These are phyloP conservation scores for button mushroom (Agaricus bisporus) DNA, from an alignment of 768 basidiomycete species.

Conservation along the genomic window DNA sequence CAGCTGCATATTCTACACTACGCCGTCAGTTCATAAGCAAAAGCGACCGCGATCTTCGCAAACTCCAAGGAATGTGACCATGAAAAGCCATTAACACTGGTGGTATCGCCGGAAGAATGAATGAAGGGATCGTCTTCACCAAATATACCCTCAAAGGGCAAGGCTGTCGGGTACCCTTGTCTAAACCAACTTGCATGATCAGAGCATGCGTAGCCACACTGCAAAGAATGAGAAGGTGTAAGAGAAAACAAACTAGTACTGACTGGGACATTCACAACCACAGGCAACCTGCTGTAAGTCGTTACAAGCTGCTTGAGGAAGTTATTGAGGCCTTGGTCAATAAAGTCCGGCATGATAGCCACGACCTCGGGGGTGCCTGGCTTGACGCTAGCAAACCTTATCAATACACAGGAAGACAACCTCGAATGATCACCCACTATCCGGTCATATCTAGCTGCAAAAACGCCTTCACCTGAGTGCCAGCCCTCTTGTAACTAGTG, in stretches of 20 bases:
- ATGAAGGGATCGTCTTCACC: constrained; percentile 37
- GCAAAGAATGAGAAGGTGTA: neutral
- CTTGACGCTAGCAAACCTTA: constrained; percentile 32
- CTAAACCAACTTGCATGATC: constrained; percentile 44
- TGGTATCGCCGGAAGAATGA: constrained; percentile 40
- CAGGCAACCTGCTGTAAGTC: constrained; percentile 29
- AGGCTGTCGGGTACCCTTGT: constrained; percentile 31
- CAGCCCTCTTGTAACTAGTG: constrained; percentile 37
- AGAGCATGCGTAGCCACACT: constrained; percentile 38
- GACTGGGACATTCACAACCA: constrained; percentile 31
- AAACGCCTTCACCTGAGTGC: constrained; percentile 43
- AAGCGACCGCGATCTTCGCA: constrained; percentile 53
- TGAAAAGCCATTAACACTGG: constrained; percentile 39
- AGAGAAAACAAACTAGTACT: constrained; percentile 10
- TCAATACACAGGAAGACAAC: neutral
- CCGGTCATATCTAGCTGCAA: constrained; percentile 38
- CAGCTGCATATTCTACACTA: constrained; percentile 8
- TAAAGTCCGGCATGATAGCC: constrained; percentile 33
- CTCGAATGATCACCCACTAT: constrained; percentile 20
- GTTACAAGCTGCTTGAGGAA: constrained; percentile 37
- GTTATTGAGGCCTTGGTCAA: constrained; percentile 33
- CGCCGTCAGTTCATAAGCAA: constrained; percentile 44
- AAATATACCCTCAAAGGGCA: constrained; percentile 38
- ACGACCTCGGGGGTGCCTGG: constrained; percentile 36
- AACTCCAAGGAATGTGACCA: constrained; percentile 52